phyloP scores from a whole-genome alignment of 768 basidiomycete species.

The Rickenella mellea region DNA sequence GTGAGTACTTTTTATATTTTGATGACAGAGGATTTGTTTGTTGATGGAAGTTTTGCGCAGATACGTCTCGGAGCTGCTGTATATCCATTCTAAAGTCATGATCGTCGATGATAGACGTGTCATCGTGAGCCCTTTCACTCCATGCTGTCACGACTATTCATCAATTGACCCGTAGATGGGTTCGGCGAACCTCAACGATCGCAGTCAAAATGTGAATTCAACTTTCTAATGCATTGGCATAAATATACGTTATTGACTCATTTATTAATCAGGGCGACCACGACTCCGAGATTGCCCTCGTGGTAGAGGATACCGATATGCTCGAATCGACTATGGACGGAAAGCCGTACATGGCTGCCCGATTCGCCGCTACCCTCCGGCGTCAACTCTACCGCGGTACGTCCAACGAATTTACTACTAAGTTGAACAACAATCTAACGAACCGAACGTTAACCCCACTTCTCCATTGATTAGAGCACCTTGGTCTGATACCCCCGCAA shows the following conservation, averaged over 20 bases:
- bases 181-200: conserved; percentile 88
- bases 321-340: conserved; percentile 76
- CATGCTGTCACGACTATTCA: not conserved
- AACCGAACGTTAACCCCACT: not conserved
- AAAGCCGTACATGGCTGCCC: conserved; percentile 54
- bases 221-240: not conserved
- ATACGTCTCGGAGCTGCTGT: conserved; percentile 72
- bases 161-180: conserved; percentile 53
- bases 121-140: conserved; percentile 45
- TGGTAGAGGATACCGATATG: conserved; percentile 83
- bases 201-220: conserved; percentile 59
- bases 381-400: conserved; percentile 76
- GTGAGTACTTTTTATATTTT: conserved; percentile 32
- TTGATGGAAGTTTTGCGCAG: conserved; percentile 21
- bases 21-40: conserved; percentile 13
- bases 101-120: conserved; percentile 88
- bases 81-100: conserved; percentile 88
- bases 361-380: conserved; percentile 78
- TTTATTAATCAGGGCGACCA: conserved; percentile 58
- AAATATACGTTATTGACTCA: conserved; percentile 5
- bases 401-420: conserved; percentile 2
- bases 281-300: conserved; percentile 89
- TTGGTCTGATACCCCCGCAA: conserved; percentile 80
- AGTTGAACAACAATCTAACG: conserved; percentile 5
- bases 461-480: conserved; percentile 48